phyloP scores from a whole-genome alignment of 441 rosid species.

The Brassica balearica region DNA sequence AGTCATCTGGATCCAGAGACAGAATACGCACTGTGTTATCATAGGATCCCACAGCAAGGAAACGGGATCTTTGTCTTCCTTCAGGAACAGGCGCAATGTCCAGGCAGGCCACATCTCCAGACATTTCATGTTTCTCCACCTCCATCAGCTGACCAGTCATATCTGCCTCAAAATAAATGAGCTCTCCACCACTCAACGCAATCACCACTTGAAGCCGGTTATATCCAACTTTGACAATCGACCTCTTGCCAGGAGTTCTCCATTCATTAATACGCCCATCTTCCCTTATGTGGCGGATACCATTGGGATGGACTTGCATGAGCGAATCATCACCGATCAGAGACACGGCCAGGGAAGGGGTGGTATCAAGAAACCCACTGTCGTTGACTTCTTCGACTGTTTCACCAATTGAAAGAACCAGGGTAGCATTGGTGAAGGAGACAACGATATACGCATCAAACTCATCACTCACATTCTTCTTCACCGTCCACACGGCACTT shows the following conservation, averaged over 20 bases:
- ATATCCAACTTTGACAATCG: slow-evolving; percentile 94
- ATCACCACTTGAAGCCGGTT: slow-evolving; percentile 95
- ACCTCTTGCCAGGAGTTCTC: slow-evolving; percentile 99
- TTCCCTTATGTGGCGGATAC: slow-evolving; percentile 96
- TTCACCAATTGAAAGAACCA: slow-evolving; percentile 97
- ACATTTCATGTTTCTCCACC: slow-evolving; percentile 97
- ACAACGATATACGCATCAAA: slow-evolving; percentile 97
- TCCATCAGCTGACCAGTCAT: slow-evolving; percentile 96
- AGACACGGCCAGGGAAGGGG: slow-evolving; percentile 91
- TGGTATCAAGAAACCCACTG: slow-evolving; percentile 96
- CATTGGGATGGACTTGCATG: slow-evolving; percentile 97
- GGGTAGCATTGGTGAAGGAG: slow-evolving; percentile 97
- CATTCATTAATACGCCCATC: slow-evolving; percentile 98
- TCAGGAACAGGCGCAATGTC: slow-evolving; percentile 99
- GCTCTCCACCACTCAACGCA: slow-evolving; percentile 98
- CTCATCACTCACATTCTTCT: slow-evolving; percentile 83
- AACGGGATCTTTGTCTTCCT: slow-evolving; percentile 97
- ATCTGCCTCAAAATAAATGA: slow-evolving; percentile 95
- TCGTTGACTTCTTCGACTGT: slow-evolving; percentile 98
- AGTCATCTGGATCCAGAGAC: slow-evolving; percentile 97
- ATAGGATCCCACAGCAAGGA: slow-evolving; percentile 96
- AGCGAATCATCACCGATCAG: slow-evolving; percentile 90
- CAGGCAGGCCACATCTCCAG: slow-evolving; percentile 96
- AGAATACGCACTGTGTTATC: slow-evolving; percentile 91
- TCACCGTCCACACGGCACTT: slow-evolving; percentile 99